Evolutionary conservation across 2,329 filamentous ascomycete species (phyloP), one percentile per base, ranked within the genome.

Genomic region (Chrysoporthe cubensis): DNA sequence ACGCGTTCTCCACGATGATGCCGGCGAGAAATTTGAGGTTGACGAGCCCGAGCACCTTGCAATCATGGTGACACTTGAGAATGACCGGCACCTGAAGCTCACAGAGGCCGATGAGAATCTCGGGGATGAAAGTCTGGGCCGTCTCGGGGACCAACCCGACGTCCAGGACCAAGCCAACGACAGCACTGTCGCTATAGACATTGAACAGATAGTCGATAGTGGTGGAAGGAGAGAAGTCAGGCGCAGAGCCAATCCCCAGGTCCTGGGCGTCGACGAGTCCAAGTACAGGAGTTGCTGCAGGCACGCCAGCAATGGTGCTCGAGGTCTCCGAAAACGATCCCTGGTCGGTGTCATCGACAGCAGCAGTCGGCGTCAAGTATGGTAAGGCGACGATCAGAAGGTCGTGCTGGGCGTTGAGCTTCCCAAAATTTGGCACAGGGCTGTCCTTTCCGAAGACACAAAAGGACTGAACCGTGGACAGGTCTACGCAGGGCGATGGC

Each of bases 1-100:
- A 78, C 7, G 77, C 80, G 70, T 82, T 82, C 64, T 80, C 76
- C 44, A 82, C 75, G 59, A 83, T 76, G 50, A 82, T 65, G 3
- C 81, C 81, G 1, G 74, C 72, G 21, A 81, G 70, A 5, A 76
- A 67, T 1, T 73, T 72, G 37, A 81, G 70, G 69, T 76, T 74
- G 11, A 80, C 64, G 1, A 65, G 54, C 13, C 72, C 68, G 32
- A 74, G 65, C 1, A 71, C 26, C 4, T 46, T 52, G 18, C 46
- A 67, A 34, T 74, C 72, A 40, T 76, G 73, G 63, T 72, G 62
- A 21, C 70, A 69, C 14, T 76, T 48, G 18, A 75, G 63, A 1
- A 77, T 46, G 18, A 73, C 67, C 3, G 73, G 68, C 5, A 72
- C 63, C 40, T 66, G 63, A 16, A 66, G 66, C 42, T 65, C 65